Evolutionary conservation across 495 filamentous ascomycete genomes (phyloP).

Genomic region (Podospora appendiculata): DNA sequence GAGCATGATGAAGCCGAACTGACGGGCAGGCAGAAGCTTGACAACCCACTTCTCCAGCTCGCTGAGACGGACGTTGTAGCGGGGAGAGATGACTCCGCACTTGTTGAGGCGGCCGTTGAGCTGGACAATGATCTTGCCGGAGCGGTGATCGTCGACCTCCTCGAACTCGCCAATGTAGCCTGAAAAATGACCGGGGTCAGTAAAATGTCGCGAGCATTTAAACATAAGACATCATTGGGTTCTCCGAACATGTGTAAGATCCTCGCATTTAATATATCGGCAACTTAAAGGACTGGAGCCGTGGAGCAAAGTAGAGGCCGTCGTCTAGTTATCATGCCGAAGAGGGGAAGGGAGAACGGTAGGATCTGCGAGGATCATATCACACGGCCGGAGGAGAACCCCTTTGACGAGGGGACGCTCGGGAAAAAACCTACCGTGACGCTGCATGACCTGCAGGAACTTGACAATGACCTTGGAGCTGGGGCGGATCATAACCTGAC

Average conservation of each 20-base stretch:
- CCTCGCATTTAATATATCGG: conserved; percentile 74
- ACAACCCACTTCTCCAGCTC: conserved; percentile 99
- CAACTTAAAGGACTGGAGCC: conserved; percentile 97
- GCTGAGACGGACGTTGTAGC: conserved; percentile 95
- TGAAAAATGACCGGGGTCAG: conserved; percentile 48
- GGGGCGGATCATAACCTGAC: conserved; percentile 93
- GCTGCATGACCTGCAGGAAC: conserved; percentile 97
- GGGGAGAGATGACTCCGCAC: conserved; percentile 95
- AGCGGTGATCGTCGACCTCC: conserved; percentile 98
- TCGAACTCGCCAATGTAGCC: conserved; percentile 99
- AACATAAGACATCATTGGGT: conserved; percentile 72
- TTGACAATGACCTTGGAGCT: conserved; percentile 99
- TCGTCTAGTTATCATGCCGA: conserved; percentile 99
- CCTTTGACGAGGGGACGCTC: conserved; percentile 1
- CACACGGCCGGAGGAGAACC: not conserved
- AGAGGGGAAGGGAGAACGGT: conserved; percentile 1
- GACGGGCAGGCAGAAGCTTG: conserved; percentile 96
- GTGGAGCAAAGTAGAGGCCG: conserved; percentile 67
- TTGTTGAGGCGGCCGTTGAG: conserved; percentile 97
- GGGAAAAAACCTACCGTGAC: conserved; percentile 79
- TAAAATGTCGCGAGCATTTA: conserved; percentile 76
- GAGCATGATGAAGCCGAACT: conserved; percentile 98
- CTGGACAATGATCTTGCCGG: conserved; percentile 96
- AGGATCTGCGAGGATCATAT: conserved; percentile 13
- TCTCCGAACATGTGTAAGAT: conserved; percentile 94